Base-by-base conservation (phyloP, 108 stramenopile genomes). In the Cafeteria roenbergensis region DNA sequence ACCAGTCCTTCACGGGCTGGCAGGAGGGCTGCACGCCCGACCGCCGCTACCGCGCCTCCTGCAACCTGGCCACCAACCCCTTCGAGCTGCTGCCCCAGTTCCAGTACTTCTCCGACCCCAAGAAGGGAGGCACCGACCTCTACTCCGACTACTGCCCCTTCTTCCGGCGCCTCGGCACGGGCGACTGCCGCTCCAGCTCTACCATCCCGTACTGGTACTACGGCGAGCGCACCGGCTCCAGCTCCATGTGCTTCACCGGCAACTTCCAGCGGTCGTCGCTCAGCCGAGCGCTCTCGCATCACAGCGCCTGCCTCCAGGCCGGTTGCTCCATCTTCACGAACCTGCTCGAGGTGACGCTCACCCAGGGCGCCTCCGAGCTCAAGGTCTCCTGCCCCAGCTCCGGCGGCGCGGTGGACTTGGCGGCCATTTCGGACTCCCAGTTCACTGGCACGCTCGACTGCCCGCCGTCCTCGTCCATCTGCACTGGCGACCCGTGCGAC, bases 101-200 rank as follows among this genome's bases (percentile, higher is more conserved):
- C 30, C 59, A 38, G 37, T 61, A 61, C 37, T 61, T 61, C n/a
- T n/a, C 36, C n/a, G 59, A 61, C 59, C 59, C 59, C 8, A 38
- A 6, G 22, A 35, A 37, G n/a, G 34, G 37, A 24, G 59, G 59
- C 36, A 61, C 20, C 22, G 3, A n/a, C 24, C 2, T 27, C 17
- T 2, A 3, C 29, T 2, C n/a, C 21, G 59, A 61, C 59, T 61
- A 61, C 37, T 61, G 59, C 59, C 59, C 59, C 9, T 9, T 61
- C 20, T 38, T 29, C 34, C 24, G 24, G 30, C 20, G 17, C 20
- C 8, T 6, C 29, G 8, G 17, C 9, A 27, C 9, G 2, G 59
- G 59, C 2, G 59, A 61, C 9, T 61, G 59, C 59, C 34, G 21
- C 1, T 2, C 22, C n/a, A 27, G 22, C 9, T 2, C 2, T 32